Evolutionary conservation across 2,329 filamentous ascomycete genomes (phyloP), one percentile per base, ranked within the genome.

Genomic region (Corniculantispora saksenae): DNA sequence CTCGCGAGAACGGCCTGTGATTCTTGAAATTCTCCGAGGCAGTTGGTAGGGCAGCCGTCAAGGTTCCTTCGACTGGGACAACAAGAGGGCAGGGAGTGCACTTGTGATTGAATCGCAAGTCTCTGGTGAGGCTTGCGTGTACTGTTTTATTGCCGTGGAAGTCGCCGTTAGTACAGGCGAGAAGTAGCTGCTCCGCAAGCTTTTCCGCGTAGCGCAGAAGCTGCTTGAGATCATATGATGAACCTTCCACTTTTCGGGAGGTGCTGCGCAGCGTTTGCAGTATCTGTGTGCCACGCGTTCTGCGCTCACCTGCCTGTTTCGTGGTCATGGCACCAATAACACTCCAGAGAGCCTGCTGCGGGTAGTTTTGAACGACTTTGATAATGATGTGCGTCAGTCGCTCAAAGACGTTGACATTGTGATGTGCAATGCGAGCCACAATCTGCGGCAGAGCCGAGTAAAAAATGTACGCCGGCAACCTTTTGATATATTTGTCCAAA

Each of bases 361-460:
- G 94, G 76, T 97, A 91, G n/a, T 88, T 83, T 50, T 88, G 84
- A 10, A 97, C 89, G n/a, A 97, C 92, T 74, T 92, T 94, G 67
- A 90, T 81, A 63, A 99, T 93, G 69, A 98, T 94, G 40, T 85
- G 84, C 61, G 89, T 87, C 8, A 99, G 80, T 12, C 91, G 82
- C 66, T 89, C 87, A 77, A 92, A 96, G 1, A 97, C 93, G 1
- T 88, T 86, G 4, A 77, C 77, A 74, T 97, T 92, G 1, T 90
- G 88, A 78, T 99, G 95, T 54, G 91, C 92, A 71, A 99, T 97
- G 38, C 95, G 89, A n/a, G 94, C 95, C 64, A 99, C 91, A 67
- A 99, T 91, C 77, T 99, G 95, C 6, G 95, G 91, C 50, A 99
- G 82, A 7, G 94, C 84, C 2, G 90, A 91, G 74, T 93, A 94